Percentiles rank a stretch among this genome's conserved stretches.
Conservation (phyloP, 2,329 filamentous ascomycete species). For the Phyllosticta ampelicida region DNA sequence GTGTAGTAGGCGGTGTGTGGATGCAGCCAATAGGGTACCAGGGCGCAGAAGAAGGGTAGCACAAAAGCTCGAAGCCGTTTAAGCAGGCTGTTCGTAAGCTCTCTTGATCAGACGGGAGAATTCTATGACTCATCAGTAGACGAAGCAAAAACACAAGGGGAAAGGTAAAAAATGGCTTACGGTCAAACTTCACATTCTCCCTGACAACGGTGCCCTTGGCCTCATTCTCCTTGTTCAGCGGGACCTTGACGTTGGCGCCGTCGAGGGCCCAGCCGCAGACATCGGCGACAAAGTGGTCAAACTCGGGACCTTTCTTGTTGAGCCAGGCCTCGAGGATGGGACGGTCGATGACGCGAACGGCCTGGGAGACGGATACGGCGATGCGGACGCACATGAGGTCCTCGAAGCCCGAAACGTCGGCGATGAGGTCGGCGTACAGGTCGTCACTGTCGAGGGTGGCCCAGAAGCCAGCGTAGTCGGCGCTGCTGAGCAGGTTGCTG, state of each 20-base stretch:
- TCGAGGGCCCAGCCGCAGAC: constrained; percentile 75
- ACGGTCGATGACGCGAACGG: constrained; percentile 59
- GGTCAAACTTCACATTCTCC: constrained; percentile 86
- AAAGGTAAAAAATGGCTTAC: too few relatives aligned
- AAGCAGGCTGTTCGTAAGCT: constrained; percentile 71
- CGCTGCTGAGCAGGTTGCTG: constrained; percentile 77
- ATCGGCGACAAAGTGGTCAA: constrained; percentile 39
- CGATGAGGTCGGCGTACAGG: constrained; percentile 87
- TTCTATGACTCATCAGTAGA: constrained; percentile 29
- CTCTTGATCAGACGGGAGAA: constrained; percentile 70
- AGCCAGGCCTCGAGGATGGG: constrained; percentile 40
- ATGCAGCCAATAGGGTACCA: background rate
- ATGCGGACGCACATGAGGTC: constrained; percentile 86
- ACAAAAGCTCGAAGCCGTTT: too few relatives aligned
- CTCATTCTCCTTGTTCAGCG: constrained; percentile 93
- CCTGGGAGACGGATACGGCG: constrained; percentile 76
- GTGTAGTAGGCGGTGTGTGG: too few relatives aligned
- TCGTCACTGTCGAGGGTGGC: constrained; percentile 84
- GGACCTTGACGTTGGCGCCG: constrained; percentile 57
- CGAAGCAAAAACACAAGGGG: too few relatives aligned
- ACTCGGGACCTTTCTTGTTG: constrained; percentile 36
- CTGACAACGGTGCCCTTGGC: constrained; percentile 83
- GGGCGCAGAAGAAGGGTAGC: background rate
- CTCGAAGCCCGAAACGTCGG: constrained; percentile 91
- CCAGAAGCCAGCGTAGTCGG: constrained; percentile 92